Evolutionary conservation across 352 stramenopile genomes (phyloP), one percentile per base, ranked within the genome.

Genomic region (Stephanocyclus meneghinianus): DNA sequence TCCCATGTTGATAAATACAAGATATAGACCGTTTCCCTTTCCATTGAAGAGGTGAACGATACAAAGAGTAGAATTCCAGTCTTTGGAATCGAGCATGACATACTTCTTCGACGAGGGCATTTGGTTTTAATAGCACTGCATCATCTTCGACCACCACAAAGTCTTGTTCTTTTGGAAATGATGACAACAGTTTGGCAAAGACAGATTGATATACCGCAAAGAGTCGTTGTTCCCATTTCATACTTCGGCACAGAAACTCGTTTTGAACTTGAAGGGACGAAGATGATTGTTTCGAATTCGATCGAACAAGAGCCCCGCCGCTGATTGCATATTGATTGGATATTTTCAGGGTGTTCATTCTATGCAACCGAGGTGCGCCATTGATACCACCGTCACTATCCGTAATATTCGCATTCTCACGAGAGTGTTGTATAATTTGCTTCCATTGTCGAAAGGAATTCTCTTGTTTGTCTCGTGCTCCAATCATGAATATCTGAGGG

Each of bases 141-240:
- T 83, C 76, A 73, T 83, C 76, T 70, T 83, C 76, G 48, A 83
- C 42, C 11, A 83, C 64, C n/a, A 83, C 64, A 69, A 83, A 78
- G 55, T 72, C 76, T 59, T 53, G 6, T 67, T 83, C 63, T n/a
- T 76, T 30, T 18, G 76, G 64, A 77, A 72, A 79, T 10, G 45
- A 50, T 42, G 42, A 21, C 37, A 78, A 65, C 26, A 83, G 57
- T 44, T 71, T 42, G 2, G 21, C 26, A 56, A 83, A 83, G 9
- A 83, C 35, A 11, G 48, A 63, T 66, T 83, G 76, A 47, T 83
- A 83, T 2, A 83, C 76, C 2, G 65, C 47, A 35, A 83, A 83
- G 15, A 83, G 65, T 35, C 76, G 62, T 60, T 83, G 76, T 60
- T 83, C 76, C 76, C 76, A 83, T 50, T 83, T 83, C 26, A 79